Conservation (phyloP, 179 eudicot genomes). For the Heliamphora pulchella region DNA sequence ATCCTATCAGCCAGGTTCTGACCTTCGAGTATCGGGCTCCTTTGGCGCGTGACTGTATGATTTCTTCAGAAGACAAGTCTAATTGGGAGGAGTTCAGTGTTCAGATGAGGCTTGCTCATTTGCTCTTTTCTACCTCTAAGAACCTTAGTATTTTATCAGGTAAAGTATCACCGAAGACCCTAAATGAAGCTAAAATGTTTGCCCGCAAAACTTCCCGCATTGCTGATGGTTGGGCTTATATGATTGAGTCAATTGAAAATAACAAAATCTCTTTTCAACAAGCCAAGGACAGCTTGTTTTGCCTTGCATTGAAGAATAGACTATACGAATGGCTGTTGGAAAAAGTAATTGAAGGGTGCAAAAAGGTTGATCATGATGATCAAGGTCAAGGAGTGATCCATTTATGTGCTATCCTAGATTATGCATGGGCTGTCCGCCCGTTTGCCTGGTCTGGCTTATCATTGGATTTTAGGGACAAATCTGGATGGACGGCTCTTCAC, state of each 20-base stretch:
- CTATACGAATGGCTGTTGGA: conserved; percentile 85
- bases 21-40: conserved; percentile 58
- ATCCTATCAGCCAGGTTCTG: conserved; percentile 68
- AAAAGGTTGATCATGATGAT: conserved; percentile 56
- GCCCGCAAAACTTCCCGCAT: conserved; percentile 42
- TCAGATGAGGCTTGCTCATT: conserved; percentile 74
- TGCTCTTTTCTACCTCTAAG: conserved; percentile 80
- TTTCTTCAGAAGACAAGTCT: conserved; percentile 28
- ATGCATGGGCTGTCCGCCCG: conserved; percentile 76
- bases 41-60: conserved; percentile 12
- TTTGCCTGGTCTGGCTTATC: conserved; percentile 64
- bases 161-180: conserved; percentile 40
- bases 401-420: conserved; percentile 85
- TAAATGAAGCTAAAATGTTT: conserved; percentile 58
- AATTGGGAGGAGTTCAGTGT: conserved; percentile 58
- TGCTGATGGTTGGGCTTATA: conserved; percentile 51
- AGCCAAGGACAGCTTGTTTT: conserved; percentile 71
- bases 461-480: conserved; percentile 81
- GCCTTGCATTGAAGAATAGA: conserved; percentile 65
- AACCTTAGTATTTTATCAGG: conserved; percentile 47
- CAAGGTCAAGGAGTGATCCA: conserved; percentile 92
- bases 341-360: conserved; percentile 56
- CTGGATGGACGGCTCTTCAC: conserved; percentile 97
- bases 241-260: conserved; percentile 39
- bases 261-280: conserved; percentile 37